These are phyloP conservation scores for Stagonosporopsis tanaceti DNA, from an alignment of 2,329 filamentous ascomycete species.

Conservation along the genomic window DNA sequence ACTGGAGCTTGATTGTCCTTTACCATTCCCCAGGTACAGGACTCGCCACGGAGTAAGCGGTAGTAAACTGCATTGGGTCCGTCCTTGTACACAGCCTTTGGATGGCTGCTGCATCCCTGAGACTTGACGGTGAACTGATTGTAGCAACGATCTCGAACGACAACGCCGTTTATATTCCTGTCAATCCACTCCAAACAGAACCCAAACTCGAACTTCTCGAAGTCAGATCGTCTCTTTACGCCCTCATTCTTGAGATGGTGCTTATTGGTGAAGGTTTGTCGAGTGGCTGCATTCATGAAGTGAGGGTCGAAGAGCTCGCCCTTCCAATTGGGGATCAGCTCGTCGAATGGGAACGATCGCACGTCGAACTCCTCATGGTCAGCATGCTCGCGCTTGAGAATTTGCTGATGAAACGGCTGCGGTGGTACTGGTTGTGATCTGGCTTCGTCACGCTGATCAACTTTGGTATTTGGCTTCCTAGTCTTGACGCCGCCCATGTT, in stretches of 20 bases:
- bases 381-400: background rate
- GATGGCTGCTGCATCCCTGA: slow-evolving; percentile 4
- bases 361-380: background rate
- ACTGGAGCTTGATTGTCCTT: background rate
- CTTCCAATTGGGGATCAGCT: background rate
- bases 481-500: background rate
- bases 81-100: slow-evolving; percentile 9
- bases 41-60: background rate
- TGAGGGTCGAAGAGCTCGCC: background rate
- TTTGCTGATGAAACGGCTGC: background rate
- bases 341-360: background rate
- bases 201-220: background rate
- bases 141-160: slow-evolving; percentile 8
- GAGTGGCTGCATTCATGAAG: background rate
- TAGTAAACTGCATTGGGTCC: slow-evolving; percentile 19
- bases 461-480: background rate
- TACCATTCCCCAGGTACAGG: slow-evolving; percentile 16
- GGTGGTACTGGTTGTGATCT: background rate
- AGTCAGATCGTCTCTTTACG: background rate
- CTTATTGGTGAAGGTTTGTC: background rate
- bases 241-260: background rate
- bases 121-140: slow-evolving; percentile 12
- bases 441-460: background rate
- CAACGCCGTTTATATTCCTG: background rate
- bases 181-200: slow-evolving; percentile 18